Conservation (phyloP, 78 protist genomes). For the Monosiga brevicollis region DNA sequence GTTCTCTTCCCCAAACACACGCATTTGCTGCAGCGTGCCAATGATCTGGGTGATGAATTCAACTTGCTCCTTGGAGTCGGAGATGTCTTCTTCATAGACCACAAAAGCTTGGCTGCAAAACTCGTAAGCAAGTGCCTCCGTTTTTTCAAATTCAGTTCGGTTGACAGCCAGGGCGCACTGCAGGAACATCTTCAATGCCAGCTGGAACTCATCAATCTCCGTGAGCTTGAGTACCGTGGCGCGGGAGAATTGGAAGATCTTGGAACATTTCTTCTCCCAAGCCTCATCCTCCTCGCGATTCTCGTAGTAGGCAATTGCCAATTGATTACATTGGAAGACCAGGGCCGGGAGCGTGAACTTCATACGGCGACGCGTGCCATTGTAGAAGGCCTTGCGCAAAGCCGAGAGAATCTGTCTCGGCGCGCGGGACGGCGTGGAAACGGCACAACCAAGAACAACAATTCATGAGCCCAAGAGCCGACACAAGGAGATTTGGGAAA, state of each 20-base stretch:
- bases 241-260: constrained; percentile 47
- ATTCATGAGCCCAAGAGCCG: neutral
- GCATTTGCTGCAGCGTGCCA: constrained; percentile 43
- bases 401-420: constrained; percentile 41
- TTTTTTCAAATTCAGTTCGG: neutral
- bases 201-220: constrained; percentile 28
- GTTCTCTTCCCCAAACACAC: constrained; percentile 49
- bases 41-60: constrained; percentile 48
- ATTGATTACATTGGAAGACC: neutral
- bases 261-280: constrained; percentile 24
- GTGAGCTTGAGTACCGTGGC: constrained; percentile 49
- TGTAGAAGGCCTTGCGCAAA: constrained; percentile 54
- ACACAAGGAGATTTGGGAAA: too few relatives aligned
- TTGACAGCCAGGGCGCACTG: constrained; percentile 22
- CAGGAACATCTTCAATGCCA: constrained; percentile 63
- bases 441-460: too few relatives aligned
- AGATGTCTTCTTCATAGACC: constrained; percentile 81
- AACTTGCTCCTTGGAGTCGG: constrained; percentile 59
- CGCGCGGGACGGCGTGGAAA: too few relatives aligned
- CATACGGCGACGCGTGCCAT: constrained; percentile 70
- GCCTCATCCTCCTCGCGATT: constrained; percentile 9
- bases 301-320: neutral
- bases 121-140: constrained; percentile 20
- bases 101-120: constrained; percentile 57
- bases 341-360: constrained; percentile 28